Evolutionary conservation across 768 basidiomycete species (phyloP).

Genomic region (Baorangia bicolor): DNA sequence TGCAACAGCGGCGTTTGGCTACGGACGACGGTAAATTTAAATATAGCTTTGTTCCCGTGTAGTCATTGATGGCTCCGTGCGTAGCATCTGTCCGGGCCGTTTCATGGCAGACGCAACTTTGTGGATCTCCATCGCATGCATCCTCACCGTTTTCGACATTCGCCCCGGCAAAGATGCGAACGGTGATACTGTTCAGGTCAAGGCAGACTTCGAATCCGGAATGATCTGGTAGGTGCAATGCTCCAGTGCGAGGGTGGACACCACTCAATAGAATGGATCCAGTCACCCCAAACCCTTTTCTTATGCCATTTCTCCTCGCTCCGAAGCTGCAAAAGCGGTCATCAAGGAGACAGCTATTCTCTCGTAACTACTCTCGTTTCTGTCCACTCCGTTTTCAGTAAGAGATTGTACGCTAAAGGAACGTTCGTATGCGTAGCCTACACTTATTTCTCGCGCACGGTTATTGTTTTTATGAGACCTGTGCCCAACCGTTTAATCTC

Average conservation of each 20-base stretch:
- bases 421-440: not conserved
- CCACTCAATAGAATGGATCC: constrained; percentile 1
- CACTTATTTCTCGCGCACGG: constrained; percentile 7
- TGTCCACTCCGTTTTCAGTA: not conserved
- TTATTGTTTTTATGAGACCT: constrained; percentile 59
- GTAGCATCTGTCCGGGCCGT: constrained; percentile 42
- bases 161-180: constrained; percentile 19
- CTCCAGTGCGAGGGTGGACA: not conserved
- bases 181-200: constrained; percentile 16
- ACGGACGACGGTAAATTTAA: constrained; percentile 33
- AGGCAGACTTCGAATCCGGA: constrained; percentile 28
- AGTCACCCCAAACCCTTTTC: constrained; percentile 34
- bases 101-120: constrained; percentile 43
- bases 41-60: not conserved
- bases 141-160: constrained; percentile 30
- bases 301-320: constrained; percentile 32
- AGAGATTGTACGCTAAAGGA: not conserved
- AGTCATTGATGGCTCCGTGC: not conserved
- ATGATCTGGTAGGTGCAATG: constrained; percentile 30
- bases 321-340: constrained; percentile 24
- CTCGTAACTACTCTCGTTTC: constrained; percentile 6
- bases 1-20: constrained; percentile 33
- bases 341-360: constrained; percentile 31
- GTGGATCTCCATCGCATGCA: constrained; percentile 34
- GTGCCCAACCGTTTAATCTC: constrained; percentile 79